A percentile compares a stretch with the other conserved stretches of the same genome.
phyloP scores from a whole-genome alignment of 805 yeast species.

The Torulaspora quercuum region DNA sequence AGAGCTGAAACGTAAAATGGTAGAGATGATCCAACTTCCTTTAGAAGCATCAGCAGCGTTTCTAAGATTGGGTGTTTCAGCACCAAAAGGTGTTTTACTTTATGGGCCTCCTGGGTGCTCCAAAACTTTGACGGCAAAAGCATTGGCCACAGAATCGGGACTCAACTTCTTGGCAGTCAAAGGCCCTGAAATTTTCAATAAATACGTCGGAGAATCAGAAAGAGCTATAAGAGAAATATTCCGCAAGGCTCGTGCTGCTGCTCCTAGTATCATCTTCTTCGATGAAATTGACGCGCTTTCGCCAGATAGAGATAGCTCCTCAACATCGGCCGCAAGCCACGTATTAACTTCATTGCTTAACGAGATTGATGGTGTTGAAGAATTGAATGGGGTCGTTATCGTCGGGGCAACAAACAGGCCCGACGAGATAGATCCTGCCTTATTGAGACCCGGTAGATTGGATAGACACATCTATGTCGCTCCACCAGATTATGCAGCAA shows the following conservation, averaged over 20 bases:
- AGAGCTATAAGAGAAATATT: slow-evolving; percentile 90
- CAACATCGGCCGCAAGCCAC: slow-evolving; percentile 71
- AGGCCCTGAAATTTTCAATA: slow-evolving; percentile 94
- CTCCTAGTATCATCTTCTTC: slow-evolving; percentile 90
- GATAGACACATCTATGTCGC: slow-evolving; percentile 90
- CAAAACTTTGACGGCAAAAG: slow-evolving; percentile 91
- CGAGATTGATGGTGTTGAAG: slow-evolving; percentile 97
- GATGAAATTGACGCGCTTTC: slow-evolving; percentile 96
- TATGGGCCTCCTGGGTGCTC: slow-evolving; percentile 99
- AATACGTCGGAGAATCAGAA: slow-evolving; percentile 95
- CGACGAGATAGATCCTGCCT: slow-evolving; percentile 85
- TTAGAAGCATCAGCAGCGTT: slow-evolving; percentile 78
- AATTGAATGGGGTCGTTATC: slow-evolving; percentile 85
- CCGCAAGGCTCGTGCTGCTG: slow-evolving; percentile 88
- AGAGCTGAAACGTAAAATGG: slow-evolving; percentile 70
- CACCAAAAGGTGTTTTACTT: slow-evolving; percentile 89
- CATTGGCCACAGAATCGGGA: slow-evolving; percentile 93
- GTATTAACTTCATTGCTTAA: slow-evolving; percentile 87
- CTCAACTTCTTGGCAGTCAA: slow-evolving; percentile 90
- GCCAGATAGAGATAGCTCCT: slow-evolving; percentile 61
- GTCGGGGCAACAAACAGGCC: slow-evolving; percentile 98
- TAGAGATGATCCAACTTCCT: slow-evolving; percentile 91
- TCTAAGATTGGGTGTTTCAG: slow-evolving; percentile 68
- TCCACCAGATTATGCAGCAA: slow-evolving; percentile 83
- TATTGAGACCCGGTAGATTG: slow-evolving; percentile 91